A percentile compares a stretch with the other conserved stretches of the same genome.
phyloP scores from a whole-genome alignment of 257 asterid species.

The Solanum bukasovii region DNA sequence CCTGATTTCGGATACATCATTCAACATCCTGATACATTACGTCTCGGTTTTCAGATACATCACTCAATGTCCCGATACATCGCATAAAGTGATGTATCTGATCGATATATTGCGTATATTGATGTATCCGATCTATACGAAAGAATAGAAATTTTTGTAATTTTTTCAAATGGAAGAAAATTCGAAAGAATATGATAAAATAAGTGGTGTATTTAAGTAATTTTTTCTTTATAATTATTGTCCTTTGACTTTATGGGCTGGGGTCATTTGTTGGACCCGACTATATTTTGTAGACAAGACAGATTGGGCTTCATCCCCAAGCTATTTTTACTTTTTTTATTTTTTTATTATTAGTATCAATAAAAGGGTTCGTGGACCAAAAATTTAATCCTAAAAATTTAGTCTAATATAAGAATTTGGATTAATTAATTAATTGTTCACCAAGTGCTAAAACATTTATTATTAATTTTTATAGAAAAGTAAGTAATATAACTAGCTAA shows the following conservation, averaged over 20 bases:
- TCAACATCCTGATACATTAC: not conserved
- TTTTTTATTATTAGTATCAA: not conserved
- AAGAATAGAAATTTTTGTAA: too few relatives aligned
- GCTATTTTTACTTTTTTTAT: not conserved
- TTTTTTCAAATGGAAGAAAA: too few relatives aligned
- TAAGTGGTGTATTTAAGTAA: not conserved
- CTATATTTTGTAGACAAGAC: not conserved
- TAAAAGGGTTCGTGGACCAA: not conserved
- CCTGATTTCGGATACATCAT: too few relatives aligned
- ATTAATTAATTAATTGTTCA: not conserved
- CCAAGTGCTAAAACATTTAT: too few relatives aligned
- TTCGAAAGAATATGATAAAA: rapidly evolving
- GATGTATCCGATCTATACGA: too few relatives aligned
- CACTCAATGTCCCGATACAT: too few relatives aligned
- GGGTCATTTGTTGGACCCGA: not conserved
- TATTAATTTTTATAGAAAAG: too few relatives aligned
- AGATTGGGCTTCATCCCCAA: not conserved
- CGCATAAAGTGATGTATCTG: too few relatives aligned
- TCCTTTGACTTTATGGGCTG: not conserved
- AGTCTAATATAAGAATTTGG: not conserved
- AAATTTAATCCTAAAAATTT: too few relatives aligned
- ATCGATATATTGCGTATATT: too few relatives aligned
- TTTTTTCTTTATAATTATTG: not conserved
- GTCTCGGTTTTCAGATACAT: too few relatives aligned
- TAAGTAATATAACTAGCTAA: not conserved